Evolutionary conservation across 129 eudicot genomes (phyloP), one percentile per base, ranked within the genome.

Genomic region (Logfia minima): DNA sequence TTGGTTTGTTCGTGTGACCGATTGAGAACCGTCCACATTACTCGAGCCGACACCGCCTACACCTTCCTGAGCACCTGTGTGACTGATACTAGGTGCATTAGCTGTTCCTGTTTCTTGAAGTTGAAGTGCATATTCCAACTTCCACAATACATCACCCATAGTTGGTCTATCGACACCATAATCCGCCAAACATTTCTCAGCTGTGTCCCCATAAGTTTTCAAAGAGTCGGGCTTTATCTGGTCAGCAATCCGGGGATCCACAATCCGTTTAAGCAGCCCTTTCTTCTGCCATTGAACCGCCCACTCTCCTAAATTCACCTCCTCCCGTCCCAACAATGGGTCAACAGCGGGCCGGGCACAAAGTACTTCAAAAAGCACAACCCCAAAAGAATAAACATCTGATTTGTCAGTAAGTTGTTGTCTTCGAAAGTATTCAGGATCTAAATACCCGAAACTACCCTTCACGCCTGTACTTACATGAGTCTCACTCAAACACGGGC

Each of bases 121-220:
- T 84, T 88, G 96, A 77, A 90, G 89, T 43, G 93, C 92, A 67
- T 77, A 71, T 65, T 92, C 97, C 86, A 92, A 79, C 64, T 89
- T 92, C 97, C 97, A 92, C 77, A 92, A 71, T 17, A 92, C 98
- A 63, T 92, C 96, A 14, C 96, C 96, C 92, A 92, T 92, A 2
- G 90, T 84, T 4, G 98, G 98, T 75, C 98, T 90, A 77, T 92
- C 98, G 2, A 92, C 92, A 24, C 96, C 93, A 61, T 86, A 90
- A 45, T 92, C 96, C 21, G 90, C 90, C 81, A 92, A 83, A 84
- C 98, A 92, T 82, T 90, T 92, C 77, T 88, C 92, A 4, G 96
- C 96, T 2, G 92, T 88, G 37, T 90, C 96, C 74, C 71, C 51
- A 35, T 66, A 66, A 14, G 19, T 66, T 66, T 66, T 35, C 51